Conservation (phyloP, 1,284 basidiomycete species). For the Sanghuangporus sanghuang region DNA sequence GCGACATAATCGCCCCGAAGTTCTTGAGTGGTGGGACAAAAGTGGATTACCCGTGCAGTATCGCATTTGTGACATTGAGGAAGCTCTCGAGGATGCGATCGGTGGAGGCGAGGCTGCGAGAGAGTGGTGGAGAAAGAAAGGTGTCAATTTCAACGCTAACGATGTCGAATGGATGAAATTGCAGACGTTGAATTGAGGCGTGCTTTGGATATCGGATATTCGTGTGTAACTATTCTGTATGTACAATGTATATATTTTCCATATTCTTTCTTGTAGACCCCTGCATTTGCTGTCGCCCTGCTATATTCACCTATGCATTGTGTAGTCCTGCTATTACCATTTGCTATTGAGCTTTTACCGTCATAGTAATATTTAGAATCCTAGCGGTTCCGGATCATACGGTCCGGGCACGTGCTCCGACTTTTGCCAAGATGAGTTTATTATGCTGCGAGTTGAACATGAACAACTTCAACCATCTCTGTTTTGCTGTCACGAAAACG, state of each 20-base stretch:
- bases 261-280: too few species aligned
- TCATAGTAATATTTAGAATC: too few species aligned
- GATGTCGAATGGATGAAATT: slow-evolving; percentile 81
- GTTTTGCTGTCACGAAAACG: too few species aligned
- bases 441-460: too few species aligned
- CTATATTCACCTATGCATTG: too few species aligned
- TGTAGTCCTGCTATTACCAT: too few species aligned
- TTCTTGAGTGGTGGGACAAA: slow-evolving; percentile 81
- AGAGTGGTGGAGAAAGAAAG: slow-evolving; percentile 73
- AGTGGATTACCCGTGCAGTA: slow-evolving; percentile 73
- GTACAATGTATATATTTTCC: neutral
- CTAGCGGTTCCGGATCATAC: too few species aligned
- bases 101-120: slow-evolving; percentile 66
- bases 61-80: slow-evolving; percentile 81
- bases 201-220: neutral
- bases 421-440: too few species aligned
- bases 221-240: neutral
- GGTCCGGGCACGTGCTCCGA: too few species aligned
- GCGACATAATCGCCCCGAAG: slow-evolving; percentile 71
- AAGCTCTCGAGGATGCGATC: slow-evolving; percentile 79
- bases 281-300: too few species aligned
- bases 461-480: too few species aligned
- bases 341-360: too few species aligned
- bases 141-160: slow-evolving; percentile 73
- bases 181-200: slow-evolving; percentile 56